Conservation (phyloP, 2,329 filamentous ascomycete genomes). For the Penicillium sp. region DNA sequence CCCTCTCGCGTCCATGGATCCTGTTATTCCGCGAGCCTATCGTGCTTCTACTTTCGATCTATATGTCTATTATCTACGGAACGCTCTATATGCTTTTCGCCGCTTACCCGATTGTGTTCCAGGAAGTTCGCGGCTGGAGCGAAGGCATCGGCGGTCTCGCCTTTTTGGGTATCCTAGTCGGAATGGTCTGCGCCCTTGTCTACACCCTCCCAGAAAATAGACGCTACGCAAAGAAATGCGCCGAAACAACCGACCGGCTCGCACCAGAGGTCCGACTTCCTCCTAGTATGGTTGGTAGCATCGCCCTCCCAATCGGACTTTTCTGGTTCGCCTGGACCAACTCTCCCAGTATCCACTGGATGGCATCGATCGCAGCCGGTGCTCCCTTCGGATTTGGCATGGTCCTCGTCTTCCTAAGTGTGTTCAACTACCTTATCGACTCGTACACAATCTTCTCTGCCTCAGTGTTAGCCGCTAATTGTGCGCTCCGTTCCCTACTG, state of each 20-base stretch:
- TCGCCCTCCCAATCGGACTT: slow-evolving; percentile 55
- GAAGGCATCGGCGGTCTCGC: slow-evolving; percentile 49
- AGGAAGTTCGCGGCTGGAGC: slow-evolving; percentile 44
- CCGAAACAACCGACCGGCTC: slow-evolving; percentile 21
- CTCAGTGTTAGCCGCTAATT: slow-evolving; percentile 43
- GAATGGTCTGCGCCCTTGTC: slow-evolving; percentile 35
- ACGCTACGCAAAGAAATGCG: slow-evolving; percentile 29
- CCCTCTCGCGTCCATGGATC: slow-evolving; percentile 47
- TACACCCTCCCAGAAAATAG: slow-evolving; percentile 41
- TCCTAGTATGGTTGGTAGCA: slow-evolving; percentile 48
- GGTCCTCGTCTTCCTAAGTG: slow-evolving; percentile 40
- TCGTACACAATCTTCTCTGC: slow-evolving; percentile 44
- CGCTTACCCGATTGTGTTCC: slow-evolving; percentile 48
- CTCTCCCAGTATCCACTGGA: slow-evolving; percentile 42
- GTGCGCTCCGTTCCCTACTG: slow-evolving; percentile 45
- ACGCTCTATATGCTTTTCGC: slow-evolving; percentile 49
- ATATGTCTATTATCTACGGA: slow-evolving; percentile 26
- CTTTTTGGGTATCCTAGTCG: slow-evolving; percentile 48
- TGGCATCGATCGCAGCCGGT: slow-evolving; percentile 35
- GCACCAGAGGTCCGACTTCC: slow-evolving; percentile 59
- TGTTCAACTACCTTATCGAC: slow-evolving; percentile 46
- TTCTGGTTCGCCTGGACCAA: slow-evolving; percentile 64
- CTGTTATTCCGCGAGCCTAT: slow-evolving; percentile 31
- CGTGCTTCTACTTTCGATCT: slow-evolving; percentile 20
- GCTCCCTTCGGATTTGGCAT: slow-evolving; percentile 44